Evolutionary conservation across 495 filamentous ascomycete species (phyloP).

Genomic region (Darksidea phi): DNA sequence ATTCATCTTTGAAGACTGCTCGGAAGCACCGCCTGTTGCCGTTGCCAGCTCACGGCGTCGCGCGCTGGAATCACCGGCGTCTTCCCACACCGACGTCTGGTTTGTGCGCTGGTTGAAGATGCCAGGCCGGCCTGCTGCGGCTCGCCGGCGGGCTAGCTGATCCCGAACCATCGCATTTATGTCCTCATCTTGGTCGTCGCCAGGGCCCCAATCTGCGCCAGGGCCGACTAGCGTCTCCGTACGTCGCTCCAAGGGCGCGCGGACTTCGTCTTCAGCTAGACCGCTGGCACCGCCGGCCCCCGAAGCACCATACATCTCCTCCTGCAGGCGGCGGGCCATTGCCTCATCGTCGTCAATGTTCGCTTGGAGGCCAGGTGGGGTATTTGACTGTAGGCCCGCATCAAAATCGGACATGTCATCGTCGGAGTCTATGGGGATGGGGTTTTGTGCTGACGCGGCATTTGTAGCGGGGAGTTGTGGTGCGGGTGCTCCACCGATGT

Average conservation of each 20-base stretch:
- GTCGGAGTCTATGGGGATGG: constrained; percentile 70
- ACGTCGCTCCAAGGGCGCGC: constrained; percentile 87
- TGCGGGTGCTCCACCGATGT: constrained; percentile 49
- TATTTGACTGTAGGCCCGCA: constrained; percentile 1
- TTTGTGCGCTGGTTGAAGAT: constrained; percentile 82
- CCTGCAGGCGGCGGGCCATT: constrained; percentile 85
- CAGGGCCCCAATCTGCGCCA: constrained; percentile 48
- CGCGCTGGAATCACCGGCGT: constrained; percentile 47
- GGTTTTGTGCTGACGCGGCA: constrained; percentile 52
- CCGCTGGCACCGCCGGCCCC: constrained; percentile 39
- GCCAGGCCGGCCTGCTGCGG: constrained; percentile 53
- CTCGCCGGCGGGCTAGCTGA: constrained; percentile 60
- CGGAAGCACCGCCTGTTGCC: constrained; percentile 72
- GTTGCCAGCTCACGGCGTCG: constrained; percentile 56
- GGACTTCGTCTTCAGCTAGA: constrained; percentile 59
- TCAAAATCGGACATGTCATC: constrained; percentile 46
- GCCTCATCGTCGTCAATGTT: constrained; percentile 80
- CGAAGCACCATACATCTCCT: constrained; percentile 70
- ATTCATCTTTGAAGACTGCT: constrained; percentile 64
- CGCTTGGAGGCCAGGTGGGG: constrained; percentile 6
- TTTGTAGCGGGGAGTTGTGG: constrained; percentile 15
- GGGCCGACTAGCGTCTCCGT: constrained; percentile 89
- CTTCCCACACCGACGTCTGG: constrained; percentile 70
- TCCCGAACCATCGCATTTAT: constrained; percentile 63
- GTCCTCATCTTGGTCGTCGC: constrained; percentile 51